Evolutionary conservation across 116 monocot species (phyloP).

Genomic region (Cymodocea nodosa): DNA sequence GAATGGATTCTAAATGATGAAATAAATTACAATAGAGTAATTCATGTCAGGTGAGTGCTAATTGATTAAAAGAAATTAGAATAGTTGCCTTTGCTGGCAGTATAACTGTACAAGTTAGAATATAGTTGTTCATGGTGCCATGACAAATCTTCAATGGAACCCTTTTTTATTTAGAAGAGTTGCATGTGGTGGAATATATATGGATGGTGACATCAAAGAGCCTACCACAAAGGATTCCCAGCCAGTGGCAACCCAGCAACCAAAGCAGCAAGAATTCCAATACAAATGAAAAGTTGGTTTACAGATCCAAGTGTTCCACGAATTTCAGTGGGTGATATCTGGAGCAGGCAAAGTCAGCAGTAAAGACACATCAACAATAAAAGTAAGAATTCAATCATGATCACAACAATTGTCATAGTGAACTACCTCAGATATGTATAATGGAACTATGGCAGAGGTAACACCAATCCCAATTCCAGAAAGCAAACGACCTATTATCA

Average conservation of each 20-base stretch:
- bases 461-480: constrained; percentile 97
- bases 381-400: neutral
- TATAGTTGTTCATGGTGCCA: neutral
- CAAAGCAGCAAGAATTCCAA: constrained; percentile 88
- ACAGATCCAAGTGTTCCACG: constrained; percentile 93
- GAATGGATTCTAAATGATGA: no score
- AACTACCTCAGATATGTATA: constrained; percentile 93
- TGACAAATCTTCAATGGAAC: neutral
- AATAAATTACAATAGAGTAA: no score
- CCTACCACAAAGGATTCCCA: constrained; percentile 74
- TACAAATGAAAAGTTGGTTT: constrained; percentile 97
- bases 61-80: neutral
- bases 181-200: constrained; percentile 1
- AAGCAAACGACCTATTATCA: constrained; percentile 93
- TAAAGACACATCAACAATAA: neutral
- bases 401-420: neutral
- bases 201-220: constrained; percentile 2
- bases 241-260: constrained; percentile 94
- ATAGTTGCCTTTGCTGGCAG: neutral
- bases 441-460: constrained; percentile 90
- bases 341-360: constrained; percentile 4
- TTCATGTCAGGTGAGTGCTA: no score
- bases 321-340: constrained; percentile 99
- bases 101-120: neutral
- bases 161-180: neutral